A percentile compares a stretch with the other conserved stretches of the same genome.
These are phyloP conservation scores for Staphylotrichum longicolle DNA, from an alignment of 495 filamentous ascomycete genomes.

Conservation along the genomic window DNA sequence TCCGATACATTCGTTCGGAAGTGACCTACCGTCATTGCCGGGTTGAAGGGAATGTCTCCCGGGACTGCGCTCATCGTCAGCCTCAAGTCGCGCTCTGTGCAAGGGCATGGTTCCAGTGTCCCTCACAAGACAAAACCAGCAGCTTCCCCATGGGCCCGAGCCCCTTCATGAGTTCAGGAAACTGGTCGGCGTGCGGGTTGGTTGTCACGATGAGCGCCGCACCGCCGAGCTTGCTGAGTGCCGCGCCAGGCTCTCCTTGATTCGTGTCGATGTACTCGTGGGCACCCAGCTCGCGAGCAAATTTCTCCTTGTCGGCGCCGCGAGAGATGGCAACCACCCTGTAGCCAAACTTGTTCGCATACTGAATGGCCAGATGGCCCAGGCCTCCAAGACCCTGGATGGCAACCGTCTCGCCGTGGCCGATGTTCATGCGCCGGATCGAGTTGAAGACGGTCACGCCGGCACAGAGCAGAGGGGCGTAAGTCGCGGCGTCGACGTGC, in stretches of 20 bases:
- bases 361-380: slow-evolving; percentile 68
- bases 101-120: no score
- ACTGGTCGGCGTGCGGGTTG: slow-evolving; percentile 56
- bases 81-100: no score
- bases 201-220: slow-evolving; percentile 62
- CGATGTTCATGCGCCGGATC: slow-evolving; percentile 59
- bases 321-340: slow-evolving; percentile 60
- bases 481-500: slow-evolving; percentile 56
- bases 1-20: neutral
- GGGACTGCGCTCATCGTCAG: neutral
- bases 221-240: slow-evolving; percentile 58
- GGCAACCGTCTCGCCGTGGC: slow-evolving; percentile 57
- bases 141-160: slow-evolving; percentile 59
- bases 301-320: slow-evolving; percentile 55
- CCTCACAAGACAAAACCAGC: slow-evolving; percentile 23
- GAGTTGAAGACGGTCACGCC: slow-evolving; percentile 72
- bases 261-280: slow-evolving; percentile 64
- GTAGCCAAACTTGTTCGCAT: slow-evolving; percentile 63
- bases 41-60: slow-evolving; percentile 17
- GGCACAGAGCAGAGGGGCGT: slow-evolving; percentile 68
- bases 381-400: slow-evolving; percentile 66
- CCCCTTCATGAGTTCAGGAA: slow-evolving; percentile 54
- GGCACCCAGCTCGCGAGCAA: slow-evolving; percentile 62
- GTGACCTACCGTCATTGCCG: slow-evolving; percentile 6
- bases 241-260: slow-evolving; percentile 50